Evolutionary conservation across 441 rosid genomes (phyloP).

Genomic region (Adansonia gregorii): DNA sequence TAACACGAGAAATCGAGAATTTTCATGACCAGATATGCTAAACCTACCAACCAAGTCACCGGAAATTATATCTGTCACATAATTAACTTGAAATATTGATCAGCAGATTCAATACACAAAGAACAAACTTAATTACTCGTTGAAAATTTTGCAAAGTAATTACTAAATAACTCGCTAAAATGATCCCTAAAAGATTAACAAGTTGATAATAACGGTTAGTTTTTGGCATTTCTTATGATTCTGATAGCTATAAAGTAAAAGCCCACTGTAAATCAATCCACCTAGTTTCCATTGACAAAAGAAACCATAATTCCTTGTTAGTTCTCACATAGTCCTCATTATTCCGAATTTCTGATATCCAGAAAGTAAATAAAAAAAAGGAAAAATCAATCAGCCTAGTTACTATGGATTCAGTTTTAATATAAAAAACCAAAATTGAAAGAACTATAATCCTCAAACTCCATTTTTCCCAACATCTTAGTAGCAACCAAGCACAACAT

Average conservation of each 20-base stretch:
- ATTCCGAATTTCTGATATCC: background rate
- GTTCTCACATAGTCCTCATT: background rate
- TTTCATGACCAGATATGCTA: background rate
- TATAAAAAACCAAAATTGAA: background rate
- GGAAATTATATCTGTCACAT: background rate
- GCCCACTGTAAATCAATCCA: background rate
- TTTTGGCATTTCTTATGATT: background rate
- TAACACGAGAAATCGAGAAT: background rate
- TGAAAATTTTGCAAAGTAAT: background rate
- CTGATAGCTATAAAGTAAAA: background rate
- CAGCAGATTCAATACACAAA: background rate
- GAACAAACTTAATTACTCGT: background rate
- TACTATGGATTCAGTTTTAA: background rate
- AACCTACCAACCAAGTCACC: background rate
- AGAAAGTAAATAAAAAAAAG: background rate
- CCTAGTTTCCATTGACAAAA: background rate
- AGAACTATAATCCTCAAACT: background rate
- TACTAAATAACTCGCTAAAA: background rate
- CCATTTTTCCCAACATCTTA: background rate
- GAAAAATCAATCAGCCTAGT: background rate
- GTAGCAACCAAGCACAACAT: background rate
- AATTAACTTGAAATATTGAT: background rate
- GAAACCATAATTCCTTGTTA: background rate
- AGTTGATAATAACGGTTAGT: background rate
- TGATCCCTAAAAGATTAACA: background rate